phyloP scores from a whole-genome alignment of 2,329 filamentous ascomycete species.

The Monilinia laxa region DNA sequence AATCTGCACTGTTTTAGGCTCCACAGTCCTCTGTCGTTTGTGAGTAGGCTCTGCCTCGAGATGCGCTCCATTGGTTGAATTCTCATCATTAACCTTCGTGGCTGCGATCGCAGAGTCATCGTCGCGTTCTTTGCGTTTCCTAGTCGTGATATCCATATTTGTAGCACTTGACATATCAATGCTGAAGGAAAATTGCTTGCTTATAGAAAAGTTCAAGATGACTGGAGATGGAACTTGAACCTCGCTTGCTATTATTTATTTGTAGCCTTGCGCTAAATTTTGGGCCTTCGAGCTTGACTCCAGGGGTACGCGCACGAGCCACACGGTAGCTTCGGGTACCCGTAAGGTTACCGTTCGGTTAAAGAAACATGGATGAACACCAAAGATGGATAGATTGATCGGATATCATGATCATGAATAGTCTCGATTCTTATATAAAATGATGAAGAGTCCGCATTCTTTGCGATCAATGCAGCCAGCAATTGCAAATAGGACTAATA shows the following conservation, averaged over 20 bases:
- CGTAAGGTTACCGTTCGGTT: neutral
- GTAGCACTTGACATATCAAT: slow-evolving; percentile 3
- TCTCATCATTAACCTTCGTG: neutral
- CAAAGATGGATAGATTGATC: too few species aligned
- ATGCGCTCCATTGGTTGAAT: neutral
- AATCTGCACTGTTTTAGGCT: slow-evolving; percentile 19
- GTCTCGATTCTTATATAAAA: too few species aligned
- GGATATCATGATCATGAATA: too few species aligned
- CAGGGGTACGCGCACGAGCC: neutral
- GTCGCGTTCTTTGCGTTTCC: slow-evolving; percentile 21
- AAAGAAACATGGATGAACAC: too few species aligned
- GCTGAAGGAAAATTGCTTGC: neutral
- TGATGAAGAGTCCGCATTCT: too few species aligned
- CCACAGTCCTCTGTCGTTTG: slow-evolving; percentile 20
- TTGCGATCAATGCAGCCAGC: too few species aligned
- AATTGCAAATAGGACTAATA: too few species aligned
- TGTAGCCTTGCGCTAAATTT: slow-evolving; percentile 23
- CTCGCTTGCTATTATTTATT: slow-evolving; percentile 23
- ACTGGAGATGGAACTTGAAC: slow-evolving; percentile 9
- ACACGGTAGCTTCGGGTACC: neutral
- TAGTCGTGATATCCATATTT: slow-evolving; percentile 13
- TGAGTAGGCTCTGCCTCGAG: slow-evolving; percentile 16
- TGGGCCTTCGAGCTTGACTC: neutral
- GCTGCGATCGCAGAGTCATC: neutral
- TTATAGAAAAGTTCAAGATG: neutral